Base-by-base conservation (phyloP, 495 filamentous ascomycete species). In the Podospora pseudoanserina region DNA sequence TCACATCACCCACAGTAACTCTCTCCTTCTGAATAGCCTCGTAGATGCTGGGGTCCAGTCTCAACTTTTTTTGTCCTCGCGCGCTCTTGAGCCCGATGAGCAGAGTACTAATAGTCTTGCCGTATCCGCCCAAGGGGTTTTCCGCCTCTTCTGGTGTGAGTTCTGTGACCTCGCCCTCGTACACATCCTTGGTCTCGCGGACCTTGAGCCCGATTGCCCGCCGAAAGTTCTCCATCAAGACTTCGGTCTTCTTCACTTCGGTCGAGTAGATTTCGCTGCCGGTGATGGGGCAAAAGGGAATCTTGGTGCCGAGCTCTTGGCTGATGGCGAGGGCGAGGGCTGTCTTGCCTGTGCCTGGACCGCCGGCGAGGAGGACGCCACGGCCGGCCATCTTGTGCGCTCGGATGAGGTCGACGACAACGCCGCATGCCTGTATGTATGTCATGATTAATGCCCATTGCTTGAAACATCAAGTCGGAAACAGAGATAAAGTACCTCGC, bases 161-260 rank as follows among this genome's bases (percentile, higher is more conserved):
- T 78, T 96, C 93, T 67, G 89, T 94, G n/a, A 97, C 93, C 80
- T 97, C 93, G 75, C 93, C 93, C 81, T 97, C 93, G 82, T 96
- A 96, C 70, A 97, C 94, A 79, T 99, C 95, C 79, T 97, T 99
- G 44, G 93, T 96, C 85, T 99, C 95, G 71, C 94, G 92, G 59
- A 99, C 93, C 72, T 94, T 91, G 57, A 97, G 82, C 83, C 95
- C 95, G 75, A 98, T 99, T 57, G 95, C 94, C 76, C 94, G 83
- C 77, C 95, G 87, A 79, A 99, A 99, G 78, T 97, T 97, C 84
- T 99, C 95, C 92, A 97, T 97, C 75, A 99, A 82, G 53, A 95
- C 91, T 79, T 99, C 95, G 20, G 95, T 98, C 87, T 99, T 99
- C 87, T 97, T 97, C 67, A 99, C 92, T 79, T 99, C 95, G 54